Conservation (phyloP, 768 basidiomycete genomes). For the Leccinum barrowsii region DNA sequence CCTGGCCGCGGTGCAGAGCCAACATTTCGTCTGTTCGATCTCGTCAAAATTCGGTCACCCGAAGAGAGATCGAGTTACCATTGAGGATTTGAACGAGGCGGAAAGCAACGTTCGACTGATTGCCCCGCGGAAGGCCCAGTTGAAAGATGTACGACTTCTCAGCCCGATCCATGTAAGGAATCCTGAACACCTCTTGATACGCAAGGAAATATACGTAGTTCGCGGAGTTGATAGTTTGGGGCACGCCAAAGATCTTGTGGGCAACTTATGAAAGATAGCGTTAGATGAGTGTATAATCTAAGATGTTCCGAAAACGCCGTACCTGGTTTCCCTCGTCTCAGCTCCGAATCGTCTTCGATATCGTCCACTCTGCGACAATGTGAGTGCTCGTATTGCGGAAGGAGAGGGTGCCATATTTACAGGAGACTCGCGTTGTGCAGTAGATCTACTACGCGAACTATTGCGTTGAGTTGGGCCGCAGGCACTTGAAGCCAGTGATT, state of each 20-base stretch:
- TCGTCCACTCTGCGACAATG: constrained; percentile 71
- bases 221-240: constrained; percentile 95
- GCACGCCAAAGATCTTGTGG: constrained; percentile 94
- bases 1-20: constrained; percentile 89
- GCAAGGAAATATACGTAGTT: constrained; percentile 98
- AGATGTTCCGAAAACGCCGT: background rate
- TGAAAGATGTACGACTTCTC: constrained; percentile 34
- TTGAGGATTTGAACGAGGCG: constrained; percentile 74
- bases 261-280: constrained; percentile 51
- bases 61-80: constrained; percentile 35
- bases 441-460: constrained; percentile 81
- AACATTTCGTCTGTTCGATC: constrained; percentile 56
- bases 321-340: constrained; percentile 85
- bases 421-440: constrained; percentile 91
- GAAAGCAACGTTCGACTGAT: constrained; percentile 23
- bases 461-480: constrained; percentile 60
- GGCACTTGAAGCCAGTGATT: constrained; percentile 91
- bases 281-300: background rate
- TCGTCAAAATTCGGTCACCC: background rate
- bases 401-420: constrained; percentile 40
- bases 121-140: constrained; percentile 22
- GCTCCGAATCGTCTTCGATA: constrained; percentile 89
- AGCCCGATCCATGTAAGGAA: constrained; percentile 7
- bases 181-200: constrained; percentile 69
- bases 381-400: background rate